Evolutionary conservation across 768 basidiomycete genomes (phyloP), one percentile per base, ranked within the genome.

Genomic region (Solioccasus polychromus): DNA sequence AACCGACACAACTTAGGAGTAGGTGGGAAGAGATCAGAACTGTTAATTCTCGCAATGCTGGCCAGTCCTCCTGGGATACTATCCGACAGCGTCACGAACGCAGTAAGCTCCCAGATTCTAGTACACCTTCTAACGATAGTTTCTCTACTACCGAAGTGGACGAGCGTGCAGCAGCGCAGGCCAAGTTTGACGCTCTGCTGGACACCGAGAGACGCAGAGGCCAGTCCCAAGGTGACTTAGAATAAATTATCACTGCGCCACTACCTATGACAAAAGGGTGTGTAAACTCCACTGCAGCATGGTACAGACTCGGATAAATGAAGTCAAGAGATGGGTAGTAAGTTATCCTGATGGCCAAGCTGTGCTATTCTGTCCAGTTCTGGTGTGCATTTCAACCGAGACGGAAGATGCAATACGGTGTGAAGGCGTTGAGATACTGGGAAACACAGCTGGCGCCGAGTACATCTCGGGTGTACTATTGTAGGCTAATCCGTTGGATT

Each of bases 1-100:
- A 44, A 18, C 46, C 44, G n/a, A 26, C 36, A 19, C 43, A 24
- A 45, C 45, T 59, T 39, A 48, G 47, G 29, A 76, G 65, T 41
- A 77, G 70, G 48, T 88, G 86, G 86, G 82, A 85, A 26, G 75
- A 82, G 50, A 81, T 88, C 37, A 79, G 85, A 43, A 68, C 70
- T 35, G 75, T 68, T 25, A 83, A 83, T 48, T 68, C 67, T 14
- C 63, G 68, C 17, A 67, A 63, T 24, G 47, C 64, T 14, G 71
- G 61, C 31, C 62, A 60, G 4, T 86, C 86, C 17, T 71, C 82
- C 4, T 88, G 86, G 86, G 86, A 88, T 54, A 61, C 67, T 20
- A 69, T 88, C 18, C 79, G 86, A 25, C 81, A 85, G 58, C 71
- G 69, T 37, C 73, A 83, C 50, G 75, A 77, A 58, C 71, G 68